A percentile compares a stretch with the other conserved stretches of the same genome.
Evolutionary conservation across 495 filamentous ascomycete genomes (phyloP).

Genomic region (Neurospora tetraspora): DNA sequence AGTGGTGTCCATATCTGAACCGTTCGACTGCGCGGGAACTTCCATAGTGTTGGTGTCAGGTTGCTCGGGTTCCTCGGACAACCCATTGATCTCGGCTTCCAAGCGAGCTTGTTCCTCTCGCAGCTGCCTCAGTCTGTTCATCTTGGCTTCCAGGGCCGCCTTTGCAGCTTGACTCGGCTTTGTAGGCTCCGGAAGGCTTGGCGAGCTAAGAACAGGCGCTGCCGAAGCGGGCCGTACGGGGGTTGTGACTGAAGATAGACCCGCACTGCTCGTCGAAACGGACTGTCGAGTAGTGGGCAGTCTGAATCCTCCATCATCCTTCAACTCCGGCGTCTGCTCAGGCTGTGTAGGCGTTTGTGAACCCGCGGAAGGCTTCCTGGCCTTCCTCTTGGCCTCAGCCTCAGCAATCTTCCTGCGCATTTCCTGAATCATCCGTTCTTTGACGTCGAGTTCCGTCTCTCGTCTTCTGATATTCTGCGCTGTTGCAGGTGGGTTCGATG

Average conservation of each 20-base stretch:
- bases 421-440: conserved; percentile 60
- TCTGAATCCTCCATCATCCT: conserved; percentile 10
- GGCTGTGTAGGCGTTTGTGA: conserved; percentile 13
- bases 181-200: conserved; percentile 6
- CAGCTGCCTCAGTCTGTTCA: conserved; percentile 42
- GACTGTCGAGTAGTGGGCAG: neutral
- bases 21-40: conserved; percentile 4
- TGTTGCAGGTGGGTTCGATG: conserved; percentile 24
- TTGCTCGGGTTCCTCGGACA: conserved; percentile 44
- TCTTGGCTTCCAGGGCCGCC: conserved; percentile 36
- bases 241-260: neutral
- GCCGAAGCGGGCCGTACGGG: neutral
- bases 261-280: conserved; percentile 4
- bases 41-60: conserved; percentile 37
- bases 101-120: conserved; percentile 49
- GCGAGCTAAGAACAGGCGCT: conserved; percentile 1
- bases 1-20: neutral
- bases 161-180: conserved; percentile 18
- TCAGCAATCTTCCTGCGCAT: conserved; percentile 71
- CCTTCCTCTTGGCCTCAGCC: conserved; percentile 53
- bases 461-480: conserved; percentile 6
- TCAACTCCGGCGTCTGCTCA: conserved; percentile 28
- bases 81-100: conserved; percentile 42
- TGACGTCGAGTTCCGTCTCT: conserved; percentile 50
- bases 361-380: conserved; percentile 18